phyloP scores from a whole-genome alignment of 225 moss, liverwort and hornwort species.

The Sphagnum contortum region DNA sequence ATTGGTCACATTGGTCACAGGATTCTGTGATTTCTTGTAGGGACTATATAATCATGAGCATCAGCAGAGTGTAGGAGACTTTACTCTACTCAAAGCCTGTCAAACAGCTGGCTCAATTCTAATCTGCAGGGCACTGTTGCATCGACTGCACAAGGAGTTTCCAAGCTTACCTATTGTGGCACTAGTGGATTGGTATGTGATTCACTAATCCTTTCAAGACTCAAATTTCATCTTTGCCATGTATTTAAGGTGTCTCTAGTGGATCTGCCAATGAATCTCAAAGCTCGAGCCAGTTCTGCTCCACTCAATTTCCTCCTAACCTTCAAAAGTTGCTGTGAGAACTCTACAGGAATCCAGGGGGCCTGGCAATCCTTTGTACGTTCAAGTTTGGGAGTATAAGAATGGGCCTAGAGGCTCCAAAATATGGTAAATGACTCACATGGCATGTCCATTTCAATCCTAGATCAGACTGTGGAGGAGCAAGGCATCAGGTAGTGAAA shows the following conservation, averaged over 20 bases:
- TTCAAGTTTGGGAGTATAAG: conserved; percentile 85
- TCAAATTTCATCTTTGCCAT: too few relatives aligned
- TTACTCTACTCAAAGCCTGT: too few relatives aligned
- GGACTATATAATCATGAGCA: too few relatives aligned
- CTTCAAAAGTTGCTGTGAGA: too few relatives aligned
- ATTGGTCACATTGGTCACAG: too few relatives aligned
- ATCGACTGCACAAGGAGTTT: conserved; percentile 54
- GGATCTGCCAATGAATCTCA: too few relatives aligned
- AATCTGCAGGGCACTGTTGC: conserved; percentile 60
- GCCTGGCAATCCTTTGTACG: conserved; percentile 82
- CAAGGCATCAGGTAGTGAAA: not conserved
- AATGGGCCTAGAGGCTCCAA: conserved; percentile 79
- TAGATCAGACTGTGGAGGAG: not conserved
- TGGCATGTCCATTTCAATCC: not conserved
- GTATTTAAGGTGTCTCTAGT: too few relatives aligned
- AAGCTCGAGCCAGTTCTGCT: too few relatives aligned
- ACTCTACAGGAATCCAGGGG: conserved; percentile 71
- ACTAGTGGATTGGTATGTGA: conserved; percentile 75
- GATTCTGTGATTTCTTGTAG: too few relatives aligned
- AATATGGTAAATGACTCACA: conserved; percentile 34
- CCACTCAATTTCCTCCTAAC: too few relatives aligned
- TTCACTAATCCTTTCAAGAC: not conserved
- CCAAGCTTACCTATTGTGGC: conserved; percentile 53
- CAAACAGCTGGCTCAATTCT: not conserved
- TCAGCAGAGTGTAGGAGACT: too few relatives aligned